These are phyloP conservation scores for Corinectria fuckeliana DNA, from an alignment of 2,329 filamentous ascomycete species.

Conservation along the genomic window DNA sequence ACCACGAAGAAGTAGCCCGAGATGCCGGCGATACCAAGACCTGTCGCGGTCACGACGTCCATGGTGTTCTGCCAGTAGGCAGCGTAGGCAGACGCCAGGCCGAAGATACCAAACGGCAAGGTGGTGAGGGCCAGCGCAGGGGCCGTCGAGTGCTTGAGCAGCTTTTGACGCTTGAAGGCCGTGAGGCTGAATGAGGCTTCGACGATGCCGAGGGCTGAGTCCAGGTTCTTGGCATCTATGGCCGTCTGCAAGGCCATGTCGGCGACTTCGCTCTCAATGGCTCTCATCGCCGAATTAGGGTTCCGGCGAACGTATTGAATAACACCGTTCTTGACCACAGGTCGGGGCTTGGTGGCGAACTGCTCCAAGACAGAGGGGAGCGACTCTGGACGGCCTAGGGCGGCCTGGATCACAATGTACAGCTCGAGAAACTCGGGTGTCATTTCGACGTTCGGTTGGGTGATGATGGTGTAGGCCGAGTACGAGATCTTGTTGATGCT, in stretches of 20 bases:
- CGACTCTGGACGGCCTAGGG: slow-evolving; percentile 74
- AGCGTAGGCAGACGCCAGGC: slow-evolving; percentile 63
- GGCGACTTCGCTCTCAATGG: slow-evolving; percentile 74
- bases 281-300: slow-evolving; percentile 72
- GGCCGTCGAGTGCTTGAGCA: slow-evolving; percentile 67
- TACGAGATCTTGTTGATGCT: slow-evolving; percentile 61
- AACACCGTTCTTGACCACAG: slow-evolving; percentile 64
- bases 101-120: slow-evolving; percentile 73
- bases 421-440: slow-evolving; percentile 72
- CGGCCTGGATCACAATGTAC: slow-evolving; percentile 79
- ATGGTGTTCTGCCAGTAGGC: slow-evolving; percentile 68
- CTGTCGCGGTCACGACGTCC: slow-evolving; percentile 76
- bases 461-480: slow-evolving; percentile 72
- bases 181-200: slow-evolving; percentile 71
- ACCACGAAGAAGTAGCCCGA: slow-evolving; percentile 85
- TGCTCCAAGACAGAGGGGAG: slow-evolving; percentile 82
- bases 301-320: slow-evolving; percentile 68
- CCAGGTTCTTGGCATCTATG: slow-evolving; percentile 78
- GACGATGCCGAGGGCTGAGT: slow-evolving; percentile 77
- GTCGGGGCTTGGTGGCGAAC: slow-evolving; percentile 83
- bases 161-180: slow-evolving; percentile 71
- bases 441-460: slow-evolving; percentile 80
- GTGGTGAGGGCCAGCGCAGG: slow-evolving; percentile 64
- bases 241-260: slow-evolving; percentile 79
- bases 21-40: slow-evolving; percentile 79